Evolutionary conservation across 2,329 filamentous ascomycete genomes (phyloP).

Genomic region (Harringtonia lauricola): DNA sequence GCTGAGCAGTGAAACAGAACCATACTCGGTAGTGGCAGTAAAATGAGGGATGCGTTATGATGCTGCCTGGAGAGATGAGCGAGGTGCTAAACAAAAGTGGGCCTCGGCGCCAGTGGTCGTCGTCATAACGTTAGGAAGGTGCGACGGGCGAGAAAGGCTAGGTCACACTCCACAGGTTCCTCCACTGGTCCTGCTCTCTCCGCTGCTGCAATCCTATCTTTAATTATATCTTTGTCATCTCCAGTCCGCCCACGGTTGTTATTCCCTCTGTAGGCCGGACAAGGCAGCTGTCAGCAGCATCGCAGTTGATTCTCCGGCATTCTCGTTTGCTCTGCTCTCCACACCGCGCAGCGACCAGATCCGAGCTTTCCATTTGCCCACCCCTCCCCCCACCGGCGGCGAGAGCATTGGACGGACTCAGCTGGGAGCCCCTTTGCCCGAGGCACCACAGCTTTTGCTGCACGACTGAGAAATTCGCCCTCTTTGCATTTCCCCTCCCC

Average conservation of each 20-base stretch:
- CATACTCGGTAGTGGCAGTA: background rate
- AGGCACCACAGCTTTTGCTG: too few species aligned
- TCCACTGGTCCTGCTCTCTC: constrained; percentile 7
- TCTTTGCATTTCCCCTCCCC: too few species aligned
- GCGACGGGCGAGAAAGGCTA: constrained; percentile 9
- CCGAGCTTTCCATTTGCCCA: constrained; percentile 2
- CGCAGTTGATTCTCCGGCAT: background rate
- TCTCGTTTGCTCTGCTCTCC: background rate
- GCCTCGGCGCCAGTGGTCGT: constrained; percentile 1
- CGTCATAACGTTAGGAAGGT: constrained; percentile 9
- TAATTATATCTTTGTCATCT: background rate
- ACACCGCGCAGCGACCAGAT: background rate
- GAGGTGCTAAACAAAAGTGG: constrained; percentile 7
- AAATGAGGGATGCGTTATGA: background rate
- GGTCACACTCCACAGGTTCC: background rate
- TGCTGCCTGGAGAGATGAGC: background rate
- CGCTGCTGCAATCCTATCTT: background rate
- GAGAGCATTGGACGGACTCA: too few species aligned
- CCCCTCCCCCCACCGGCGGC: constrained; percentile 2
- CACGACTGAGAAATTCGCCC: too few species aligned
- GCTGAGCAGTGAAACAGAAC: background rate
- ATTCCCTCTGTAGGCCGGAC: background rate
- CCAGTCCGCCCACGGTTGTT: background rate
- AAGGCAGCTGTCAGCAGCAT: background rate
- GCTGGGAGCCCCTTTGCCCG: too few species aligned